Conservation (phyloP, 495 filamentous ascomycete species). For the Penicillium diatomitis region DNA sequence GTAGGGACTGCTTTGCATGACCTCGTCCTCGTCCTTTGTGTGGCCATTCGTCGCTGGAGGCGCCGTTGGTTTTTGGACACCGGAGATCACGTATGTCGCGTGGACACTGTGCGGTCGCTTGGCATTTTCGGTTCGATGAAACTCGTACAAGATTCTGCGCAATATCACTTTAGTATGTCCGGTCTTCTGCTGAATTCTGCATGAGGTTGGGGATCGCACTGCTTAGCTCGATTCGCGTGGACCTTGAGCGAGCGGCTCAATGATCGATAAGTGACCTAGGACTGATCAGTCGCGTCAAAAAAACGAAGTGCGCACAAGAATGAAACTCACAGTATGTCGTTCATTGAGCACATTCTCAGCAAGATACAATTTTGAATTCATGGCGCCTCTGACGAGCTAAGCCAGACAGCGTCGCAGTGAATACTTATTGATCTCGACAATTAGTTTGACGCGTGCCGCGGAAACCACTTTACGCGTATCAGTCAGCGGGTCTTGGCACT, state of each 20-base stretch:
- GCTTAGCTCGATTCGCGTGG: slow-evolving; percentile 75
- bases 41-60: slow-evolving; percentile 22
- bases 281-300: not conserved
- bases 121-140: slow-evolving; percentile 67
- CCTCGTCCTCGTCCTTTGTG: slow-evolving; percentile 52
- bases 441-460: slow-evolving; percentile 26
- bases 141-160: slow-evolving; percentile 84
- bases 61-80: slow-evolving; percentile 37
- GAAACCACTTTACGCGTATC: slow-evolving; percentile 43
- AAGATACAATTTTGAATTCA: slow-evolving; percentile 60
- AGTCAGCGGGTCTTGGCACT: slow-evolving; percentile 40
- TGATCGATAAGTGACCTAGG: slow-evolving; percentile 74
- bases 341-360: slow-evolving; percentile 70
- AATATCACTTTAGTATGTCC: too few relatives aligned
- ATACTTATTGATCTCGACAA: not conserved
- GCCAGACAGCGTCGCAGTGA: too few relatives aligned
- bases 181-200: too few relatives aligned
- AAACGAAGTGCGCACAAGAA: not conserved
- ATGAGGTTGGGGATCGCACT: slow-evolving; percentile 36
- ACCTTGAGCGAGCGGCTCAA: slow-evolving; percentile 72
- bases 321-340: slow-evolving; percentile 53
- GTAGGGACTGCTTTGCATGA: slow-evolving; percentile 65
- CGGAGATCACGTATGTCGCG: slow-evolving; percentile 82
- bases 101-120: slow-evolving; percentile 66
- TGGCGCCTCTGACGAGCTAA: slow-evolving; percentile 3